Base-by-base conservation (phyloP, 2,329 filamentous ascomycete genomes). In the Botrytis byssoidea region DNA sequence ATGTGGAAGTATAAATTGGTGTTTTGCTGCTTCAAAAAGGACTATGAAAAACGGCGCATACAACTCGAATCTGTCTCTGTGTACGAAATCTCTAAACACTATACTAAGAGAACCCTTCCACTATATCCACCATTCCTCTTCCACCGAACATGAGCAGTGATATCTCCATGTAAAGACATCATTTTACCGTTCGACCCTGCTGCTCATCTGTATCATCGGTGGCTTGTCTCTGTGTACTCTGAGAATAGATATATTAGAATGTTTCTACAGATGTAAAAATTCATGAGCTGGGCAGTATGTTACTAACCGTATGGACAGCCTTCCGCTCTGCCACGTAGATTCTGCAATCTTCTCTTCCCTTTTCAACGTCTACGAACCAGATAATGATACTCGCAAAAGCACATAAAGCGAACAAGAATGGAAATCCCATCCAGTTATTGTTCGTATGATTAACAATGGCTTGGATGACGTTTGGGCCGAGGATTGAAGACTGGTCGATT, bases 371-470 rank as follows among this genome's bases (percentile, higher is more conserved):
- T 46, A 84, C 81, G 60, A 84, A 83, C 44, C 77, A 80, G 55
- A 84, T 83, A 0, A 79, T 78, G 32, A 84, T 80, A 77, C 82
- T 83, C 0, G 83, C 83, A 9, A 77, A 79, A 1, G 78, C 64
- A 48, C 82, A 83, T 5, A 84, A 77, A 1, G 82, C 78, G 71
- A 84, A 84, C 1, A 84, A 75, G 61, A 85, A 85, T 7, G 82
- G 83, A 69, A 84, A 85, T 7, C 83, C 83, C 80, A 83, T 83
- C 83, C 83, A 84, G 48, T 83, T 83, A 59, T 84, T 84, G 42
- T 82, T 81, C 0, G 82, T 82, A 46, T 79, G 70, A 67, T 84
- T 83, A 69, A 84, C 83, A 40, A 84, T 84, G 4, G 82, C 83
- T 76, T 84, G 83, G 20, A 84, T 81, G 44, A 84, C 83, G 61